Conservation (phyloP, 2,329 filamentous ascomycete species). For the Sphaceloma murrayae region DNA sequence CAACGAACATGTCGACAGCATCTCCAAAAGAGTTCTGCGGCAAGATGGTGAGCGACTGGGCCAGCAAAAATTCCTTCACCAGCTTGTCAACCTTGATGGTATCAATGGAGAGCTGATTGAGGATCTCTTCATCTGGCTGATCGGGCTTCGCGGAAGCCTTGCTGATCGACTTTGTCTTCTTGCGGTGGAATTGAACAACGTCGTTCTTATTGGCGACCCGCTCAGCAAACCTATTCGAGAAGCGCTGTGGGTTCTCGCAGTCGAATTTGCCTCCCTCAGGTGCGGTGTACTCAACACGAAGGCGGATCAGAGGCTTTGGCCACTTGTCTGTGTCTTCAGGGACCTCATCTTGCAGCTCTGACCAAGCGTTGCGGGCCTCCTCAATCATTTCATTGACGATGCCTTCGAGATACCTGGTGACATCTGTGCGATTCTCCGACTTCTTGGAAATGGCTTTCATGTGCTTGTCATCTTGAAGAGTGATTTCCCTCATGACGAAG, state of each 20-base stretch:
- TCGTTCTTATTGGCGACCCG: slow-evolving; percentile 90
- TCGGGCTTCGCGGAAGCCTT: slow-evolving; percentile 44
- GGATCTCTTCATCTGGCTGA: slow-evolving; percentile 54
- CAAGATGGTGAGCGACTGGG: slow-evolving; percentile 83
- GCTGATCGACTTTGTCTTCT: slow-evolving; percentile 43
- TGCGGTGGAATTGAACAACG: slow-evolving; percentile 84
- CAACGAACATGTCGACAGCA: slow-evolving; percentile 83
- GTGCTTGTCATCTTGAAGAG: slow-evolving; percentile 62
- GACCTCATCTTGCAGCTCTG: slow-evolving; percentile 60
- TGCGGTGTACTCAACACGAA: slow-evolving; percentile 83
- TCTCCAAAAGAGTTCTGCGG: slow-evolving; percentile 89
- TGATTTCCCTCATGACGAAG: slow-evolving; percentile 77
- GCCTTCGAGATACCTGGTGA: slow-evolving; percentile 65
- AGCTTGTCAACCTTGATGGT: slow-evolving; percentile 79
- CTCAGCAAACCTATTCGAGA: slow-evolving; percentile 84
- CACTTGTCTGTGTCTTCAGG: slow-evolving; percentile 49
- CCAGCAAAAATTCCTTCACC: slow-evolving; percentile 75
- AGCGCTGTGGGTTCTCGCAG: slow-evolving; percentile 88
- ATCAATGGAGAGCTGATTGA: slow-evolving; percentile 56
- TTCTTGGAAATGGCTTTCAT: slow-evolving; percentile 71
- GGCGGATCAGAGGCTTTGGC: slow-evolving; percentile 73
- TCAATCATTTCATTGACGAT: slow-evolving; percentile 82
- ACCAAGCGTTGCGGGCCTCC: slow-evolving; percentile 73
- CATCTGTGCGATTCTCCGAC: slow-evolving; percentile 70
- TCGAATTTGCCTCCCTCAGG: slow-evolving; percentile 80